Evolutionary conservation across 441 rosid genomes (phyloP), one percentile per base, ranked within the genome.

Genomic region (Jatropha multifida): DNA sequence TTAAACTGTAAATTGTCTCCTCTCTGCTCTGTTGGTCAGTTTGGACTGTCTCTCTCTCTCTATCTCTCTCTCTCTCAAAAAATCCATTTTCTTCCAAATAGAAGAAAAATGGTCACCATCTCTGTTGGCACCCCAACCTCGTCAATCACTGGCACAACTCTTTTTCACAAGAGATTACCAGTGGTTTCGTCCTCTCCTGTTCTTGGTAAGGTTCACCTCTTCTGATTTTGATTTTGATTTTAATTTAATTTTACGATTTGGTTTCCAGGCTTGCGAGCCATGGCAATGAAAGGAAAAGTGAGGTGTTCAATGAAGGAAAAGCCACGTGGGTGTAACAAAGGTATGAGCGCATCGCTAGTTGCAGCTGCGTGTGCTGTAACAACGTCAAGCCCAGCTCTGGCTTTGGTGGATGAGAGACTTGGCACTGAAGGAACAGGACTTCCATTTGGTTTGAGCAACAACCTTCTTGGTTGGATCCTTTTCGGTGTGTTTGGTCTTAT

Each of bases 401-500:
- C 52, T 5, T 73, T 94, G 83, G 98, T 92, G 68, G 98, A 92
- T 41, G 98, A 89, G n/a, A 92, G 98, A 76, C 66, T 94, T 95
- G 74, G 74, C 13, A 94, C 97, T 0, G 98, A 92, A 81, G 97
- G 98, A 74, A 92, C 91, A 0, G 95, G 97, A 5, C 91, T 92
- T 37, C 96, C 97, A 7, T 90, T 94, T 61, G 97, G 98, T 0
- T 80, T 94, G 58, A 94, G 98, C 90, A 94, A 92, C 93, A 94
- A 92, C 80, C 88, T 94, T 58, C 91, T 94, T 68, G 97, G 85
- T 10, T 94, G 98, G 98, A 91, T 94, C 76, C 83, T 94, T 69
- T 79, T 92, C n/a, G 98, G 92, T 41, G 92, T 94, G n/a, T 94
- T 94, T 51, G 95, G 86, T 75, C 83, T 94, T 75, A 89, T 94